Percentiles rank a stretch among this genome's conserved stretches.
These are phyloP conservation scores for Kwoniella sp. DNA, from an alignment of 768 basidiomycete genomes.

Conservation along the genomic window DNA sequence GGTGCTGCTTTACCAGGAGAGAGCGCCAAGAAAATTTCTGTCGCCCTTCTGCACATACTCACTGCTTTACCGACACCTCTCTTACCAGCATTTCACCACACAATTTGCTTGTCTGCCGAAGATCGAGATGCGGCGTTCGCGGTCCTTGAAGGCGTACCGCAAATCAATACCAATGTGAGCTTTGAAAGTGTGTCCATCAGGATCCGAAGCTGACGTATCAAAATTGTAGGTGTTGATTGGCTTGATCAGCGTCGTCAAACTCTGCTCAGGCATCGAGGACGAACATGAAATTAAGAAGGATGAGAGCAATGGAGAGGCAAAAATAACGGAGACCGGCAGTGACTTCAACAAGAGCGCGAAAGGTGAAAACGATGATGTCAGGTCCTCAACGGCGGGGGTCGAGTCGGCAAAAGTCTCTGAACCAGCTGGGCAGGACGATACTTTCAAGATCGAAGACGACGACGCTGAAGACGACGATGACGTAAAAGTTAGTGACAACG, in stretches of 20 bases:
- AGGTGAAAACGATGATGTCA: neutral
- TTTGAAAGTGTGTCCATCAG: too few relatives aligned
- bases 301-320: neutral
- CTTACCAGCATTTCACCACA: constrained; percentile 28
- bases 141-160: constrained; percentile 34
- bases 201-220: neutral
- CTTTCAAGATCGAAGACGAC: neutral
- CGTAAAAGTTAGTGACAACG: neutral
- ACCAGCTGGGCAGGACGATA: neutral
- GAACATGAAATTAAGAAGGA: neutral
- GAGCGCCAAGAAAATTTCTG: constrained; percentile 9
- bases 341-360: too few relatives aligned
- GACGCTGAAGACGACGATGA: neutral
- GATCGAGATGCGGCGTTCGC: constrained; percentile 49
- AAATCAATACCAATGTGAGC: constrained; percentile 47
- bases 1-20: constrained; percentile 15
- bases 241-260: constrained; percentile 37
- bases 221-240: constrained; percentile 34
- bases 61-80: constrained; percentile 32
- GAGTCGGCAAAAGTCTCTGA: neutral
- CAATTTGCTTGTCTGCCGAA: constrained; percentile 23
- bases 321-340: too few relatives aligned
- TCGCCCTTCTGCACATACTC: constrained; percentile 34
- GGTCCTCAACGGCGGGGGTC: neutral
- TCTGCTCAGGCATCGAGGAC: constrained; percentile 24